Evolutionary conservation across 305 asterid species (phyloP).

Genomic region (Solanum hybrid): DNA sequence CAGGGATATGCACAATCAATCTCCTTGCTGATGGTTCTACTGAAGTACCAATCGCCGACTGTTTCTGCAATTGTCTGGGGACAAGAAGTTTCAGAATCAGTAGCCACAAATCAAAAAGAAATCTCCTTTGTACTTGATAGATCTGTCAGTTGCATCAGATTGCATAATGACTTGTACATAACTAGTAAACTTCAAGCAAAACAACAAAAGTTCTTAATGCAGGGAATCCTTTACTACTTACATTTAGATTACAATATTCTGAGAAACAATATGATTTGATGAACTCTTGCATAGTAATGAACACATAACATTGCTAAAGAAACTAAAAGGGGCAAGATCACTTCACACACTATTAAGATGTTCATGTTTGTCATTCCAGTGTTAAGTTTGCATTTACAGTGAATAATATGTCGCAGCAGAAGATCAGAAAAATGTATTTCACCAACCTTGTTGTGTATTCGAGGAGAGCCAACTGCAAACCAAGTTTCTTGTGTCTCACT

Average conservation of each 20-base stretch:
- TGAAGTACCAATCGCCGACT: conserved; percentile 94
- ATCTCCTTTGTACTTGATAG: background rate
- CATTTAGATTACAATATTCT: background rate
- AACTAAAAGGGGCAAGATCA: background rate
- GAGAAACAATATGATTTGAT: background rate
- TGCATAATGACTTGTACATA: background rate
- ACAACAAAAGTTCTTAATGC: background rate
- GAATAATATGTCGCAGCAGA: background rate
- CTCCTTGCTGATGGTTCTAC: conserved; percentile 51
- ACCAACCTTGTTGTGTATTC: conserved; percentile 62
- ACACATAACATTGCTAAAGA: background rate
- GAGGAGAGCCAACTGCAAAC: conserved; percentile 73
- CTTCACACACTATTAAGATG: background rate
- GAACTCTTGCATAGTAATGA: background rate
- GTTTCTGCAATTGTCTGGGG: conserved; percentile 74
- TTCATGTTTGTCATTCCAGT: background rate
- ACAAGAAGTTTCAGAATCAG: background rate
- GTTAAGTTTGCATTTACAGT: background rate
- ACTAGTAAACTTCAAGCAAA: background rate
- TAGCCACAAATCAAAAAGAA: background rate
- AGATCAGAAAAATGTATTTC: background rate
- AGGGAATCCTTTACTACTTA: background rate
- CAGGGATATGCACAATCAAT: conserved; percentile 89
- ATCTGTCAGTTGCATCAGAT: background rate
- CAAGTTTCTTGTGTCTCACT: conserved; percentile 81